Base-by-base conservation (phyloP, 768 basidiomycete species). In the Sarcomyxa edulis region DNA sequence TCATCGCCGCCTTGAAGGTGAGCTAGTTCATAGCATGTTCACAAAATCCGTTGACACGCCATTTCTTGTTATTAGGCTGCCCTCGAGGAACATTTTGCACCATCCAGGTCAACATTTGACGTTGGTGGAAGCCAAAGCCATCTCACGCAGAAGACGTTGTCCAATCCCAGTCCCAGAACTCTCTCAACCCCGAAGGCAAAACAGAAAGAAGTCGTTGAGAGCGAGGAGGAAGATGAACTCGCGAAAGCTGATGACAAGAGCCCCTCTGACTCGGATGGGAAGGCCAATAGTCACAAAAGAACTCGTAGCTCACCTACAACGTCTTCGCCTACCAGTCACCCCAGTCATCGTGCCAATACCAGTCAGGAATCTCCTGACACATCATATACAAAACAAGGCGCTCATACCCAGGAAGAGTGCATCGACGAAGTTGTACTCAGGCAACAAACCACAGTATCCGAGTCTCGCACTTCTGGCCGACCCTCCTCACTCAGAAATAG, bases 1-100 rank as follows among this genome's bases (percentile, higher is more conserved):
- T 99, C 12, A 70, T 98, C 1, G 61, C 74, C 3, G 78, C 81
- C 0, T 69, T 98, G 27, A 93, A 88, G 66, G 91, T 91, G 38
- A 10, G 58, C 32, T 23, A 37, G 8, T 18, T 26, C 39, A 16
- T 25, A 34, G 20, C n/a, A 7, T n/a, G 9, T 40, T 9, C 10
- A 31, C 21, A n/a, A 21, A 36, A 15, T 19, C 40, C 2, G 18
- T 8, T 25, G 14, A n/a, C n/a, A 30, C 16, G 7, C 9, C 6
- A 27, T 19, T 35, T 30, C 29, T 27, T 22, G 14, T 26, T 18
- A n/a, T 27, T 35, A 93, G 90, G 53, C 53, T 7, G 74, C 78
- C 0, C 66, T 95, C 9, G 87, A 93, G 51, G 59, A 65, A 5
- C 51, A 71, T 12, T 95, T 87, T 54, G 72, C 80, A 1, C 70